Base-by-base conservation (phyloP, 2,329 filamentous ascomycete species). In the Thielaviopsis euricoi region DNA sequence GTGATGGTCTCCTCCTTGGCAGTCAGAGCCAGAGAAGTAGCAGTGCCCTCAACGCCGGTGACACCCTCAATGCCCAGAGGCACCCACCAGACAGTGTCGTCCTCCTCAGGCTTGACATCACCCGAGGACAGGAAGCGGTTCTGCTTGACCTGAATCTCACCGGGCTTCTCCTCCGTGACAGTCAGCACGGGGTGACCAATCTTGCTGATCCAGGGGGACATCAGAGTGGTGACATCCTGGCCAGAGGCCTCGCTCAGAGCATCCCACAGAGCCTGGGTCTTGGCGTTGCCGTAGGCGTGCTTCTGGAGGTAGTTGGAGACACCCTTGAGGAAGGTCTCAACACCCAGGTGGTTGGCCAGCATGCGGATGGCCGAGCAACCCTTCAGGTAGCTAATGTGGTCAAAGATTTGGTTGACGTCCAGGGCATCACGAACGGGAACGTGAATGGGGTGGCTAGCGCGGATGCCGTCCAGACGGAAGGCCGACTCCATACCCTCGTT, bases 391-490 rank as follows among this genome's bases (percentile, higher is more conserved):
- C 87, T 94, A 71, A 98, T 97, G 68, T 85, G 81, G 69, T 98
- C 93, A 67, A 98, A 98, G 63, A 97, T 95, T 70, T 98, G 93
- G 70, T 97, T 94, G 63, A 97, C 89, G 65, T 97, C 93, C 12
- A 97, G 80, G 29, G 90, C 93, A 68, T 96, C 90, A 64, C 83
- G 84, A 29, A 98, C 93, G 0, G 89, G 87, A 6, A 98, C 93
- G 70, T 98, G 91, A 64, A 98, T 96, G 9, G 93, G 87, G 70
- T 98, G 93, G 54, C 89, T 95, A 49, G 89, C 87, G 52, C 93
- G 86, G 63, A 98, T 81, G 52, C 87, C 84, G 67, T 98, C 93
- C 29, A 98, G 81, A 63, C 83, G 80, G 71, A 96, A 94, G 59
- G 91, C 91, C 75, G 82, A 83, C 78, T 95, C 89, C 75, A 95